A percentile compares a stretch with the other conserved stretches of the same genome.
phyloP scores from a whole-genome alignment of 2,329 filamentous ascomycete species.

The Aspergillus udagawae region DNA sequence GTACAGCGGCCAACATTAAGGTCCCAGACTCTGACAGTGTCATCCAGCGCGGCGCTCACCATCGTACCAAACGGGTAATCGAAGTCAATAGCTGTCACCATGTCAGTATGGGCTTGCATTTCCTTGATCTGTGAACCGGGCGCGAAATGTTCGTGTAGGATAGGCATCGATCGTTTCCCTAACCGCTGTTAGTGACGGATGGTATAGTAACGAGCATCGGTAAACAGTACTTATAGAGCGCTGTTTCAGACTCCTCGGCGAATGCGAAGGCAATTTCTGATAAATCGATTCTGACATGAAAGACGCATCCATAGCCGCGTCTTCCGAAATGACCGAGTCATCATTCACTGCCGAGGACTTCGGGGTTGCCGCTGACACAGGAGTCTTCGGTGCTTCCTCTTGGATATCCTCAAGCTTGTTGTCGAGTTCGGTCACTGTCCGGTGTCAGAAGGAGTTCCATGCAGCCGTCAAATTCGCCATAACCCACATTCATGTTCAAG shows the following conservation, averaged over 20 bases:
- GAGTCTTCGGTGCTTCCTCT: conserved; percentile 44
- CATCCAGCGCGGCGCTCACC: conserved; percentile 87
- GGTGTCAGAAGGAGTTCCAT: conserved; percentile 2
- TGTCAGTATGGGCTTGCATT: conserved; percentile 81
- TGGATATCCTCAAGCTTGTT: conserved; percentile 61
- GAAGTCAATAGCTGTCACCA: conserved; percentile 87
- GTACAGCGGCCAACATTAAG: conserved; percentile 89
- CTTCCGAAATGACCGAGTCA: conserved; percentile 52
- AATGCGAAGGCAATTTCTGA: conserved; percentile 74
- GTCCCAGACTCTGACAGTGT: conserved; percentile 95
- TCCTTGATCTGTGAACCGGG: conserved; percentile 85
- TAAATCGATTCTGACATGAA: conserved; percentile 99
- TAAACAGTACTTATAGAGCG: conserved; percentile 37
- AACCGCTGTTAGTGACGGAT: conserved; percentile 39
- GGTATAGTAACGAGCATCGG: background rate
- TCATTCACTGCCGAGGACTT: conserved; percentile 40
- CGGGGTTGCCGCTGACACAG: conserved; percentile 30
- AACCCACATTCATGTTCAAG: conserved; percentile 80
- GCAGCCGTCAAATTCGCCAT: background rate
- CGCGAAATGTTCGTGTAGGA: conserved; percentile 92
- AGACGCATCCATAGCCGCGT: conserved; percentile 49
- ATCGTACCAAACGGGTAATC: conserved; percentile 95
- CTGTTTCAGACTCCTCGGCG: conserved; percentile 51
- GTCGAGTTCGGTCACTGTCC: conserved; percentile 53
- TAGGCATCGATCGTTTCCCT: conserved; percentile 73